Conservation (phyloP, 441 rosid species). For the Jatropha podagrica region DNA sequence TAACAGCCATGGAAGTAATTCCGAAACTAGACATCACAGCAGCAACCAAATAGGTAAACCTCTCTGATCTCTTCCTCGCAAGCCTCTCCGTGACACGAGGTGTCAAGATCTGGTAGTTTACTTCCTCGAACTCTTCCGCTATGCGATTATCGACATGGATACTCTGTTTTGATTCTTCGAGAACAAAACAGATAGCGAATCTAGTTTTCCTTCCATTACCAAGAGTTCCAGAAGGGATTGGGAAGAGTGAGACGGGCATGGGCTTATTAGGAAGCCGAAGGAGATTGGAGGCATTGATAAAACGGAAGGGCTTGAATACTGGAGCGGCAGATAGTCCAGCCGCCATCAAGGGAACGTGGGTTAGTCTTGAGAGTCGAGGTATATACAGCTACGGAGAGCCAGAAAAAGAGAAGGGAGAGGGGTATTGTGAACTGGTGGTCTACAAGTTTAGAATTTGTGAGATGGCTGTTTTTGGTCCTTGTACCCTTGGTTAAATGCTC, state of each 20-base stretch:
- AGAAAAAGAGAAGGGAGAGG: background rate
- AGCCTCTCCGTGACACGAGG: slow-evolving; percentile 57
- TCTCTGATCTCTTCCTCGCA: slow-evolving; percentile 76
- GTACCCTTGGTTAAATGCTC: slow-evolving; percentile 27
- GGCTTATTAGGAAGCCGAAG: slow-evolving; percentile 23
- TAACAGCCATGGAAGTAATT: slow-evolving; percentile 84
- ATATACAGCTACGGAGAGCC: background rate
- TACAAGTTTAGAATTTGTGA: background rate
- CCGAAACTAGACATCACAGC: slow-evolving; percentile 90
- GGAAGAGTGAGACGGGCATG: slow-evolving; percentile 25
- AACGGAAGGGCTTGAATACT: slow-evolving; percentile 40
- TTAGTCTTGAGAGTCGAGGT: background rate
- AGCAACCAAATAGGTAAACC: slow-evolving; percentile 78
- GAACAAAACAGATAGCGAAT: slow-evolving; percentile 58
- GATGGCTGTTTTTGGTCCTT: background rate
- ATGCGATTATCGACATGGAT: slow-evolving; percentile 30
- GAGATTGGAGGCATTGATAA: slow-evolving; percentile 28
- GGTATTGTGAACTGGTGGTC: background rate
- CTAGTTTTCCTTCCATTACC: slow-evolving; percentile 27
- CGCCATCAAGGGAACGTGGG: slow-evolving; percentile 51
- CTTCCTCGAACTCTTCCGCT: slow-evolving; percentile 21
- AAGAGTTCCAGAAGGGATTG: slow-evolving; percentile 22
- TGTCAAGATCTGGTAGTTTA: slow-evolving; percentile 40
- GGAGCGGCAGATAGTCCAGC: slow-evolving; percentile 57
- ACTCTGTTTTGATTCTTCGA: slow-evolving; percentile 46